Base-by-base conservation (phyloP, 208 protist genomes). In the Trypanosomatidae sp. region DNA sequence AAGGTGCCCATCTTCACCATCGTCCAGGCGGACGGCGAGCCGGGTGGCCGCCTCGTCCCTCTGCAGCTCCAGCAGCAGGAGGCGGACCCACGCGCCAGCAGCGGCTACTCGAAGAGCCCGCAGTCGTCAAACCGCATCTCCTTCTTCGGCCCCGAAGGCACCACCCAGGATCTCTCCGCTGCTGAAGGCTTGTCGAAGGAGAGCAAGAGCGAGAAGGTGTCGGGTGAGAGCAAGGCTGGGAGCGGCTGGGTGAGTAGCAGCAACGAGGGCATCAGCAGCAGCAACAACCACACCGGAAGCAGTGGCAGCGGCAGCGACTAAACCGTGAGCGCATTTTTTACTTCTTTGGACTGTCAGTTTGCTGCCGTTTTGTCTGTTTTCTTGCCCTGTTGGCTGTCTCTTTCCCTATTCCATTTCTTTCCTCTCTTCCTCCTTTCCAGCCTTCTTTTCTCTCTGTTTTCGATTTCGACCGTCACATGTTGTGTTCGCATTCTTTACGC, bases 231-330 rank as follows among this genome's bases (percentile, higher is more conserved):
- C 19, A 76, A 73, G 66, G 65, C 7, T 25, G 41, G 50, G 19
- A 62, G 52, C 8, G 77, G 28, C 3, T 81, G 60, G 71, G 46
- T 76, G 47, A 71, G 59, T 60, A 74, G 62, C 50, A 80, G 71
- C 68, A 81, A 66, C 46, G 71, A 75, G 46, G 74, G 66, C 0
- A 15, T 74, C n/a, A 70, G 65, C 68, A 79, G 66, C 59, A 77
- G 53, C 60, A 75, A 80, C 71, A 66, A 78, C 4, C 58, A 84
- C 19, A 73, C 71, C 36, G 76, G 71, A 33, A 80, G 71, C 58
- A 77, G 67, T 28, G 75, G 75, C 33, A 84, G 68, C 56, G 75
- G 71, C 13, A 75, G 71, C 28, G 80, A 84, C 49, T 77, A 71
- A 43, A 9, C n/a, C n/a, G n/a, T n/a, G n/a, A n/a, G n/a, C n/a